phyloP scores from a whole-genome alignment of 2,329 filamentous ascomycete genomes.

The Sphaerulina musiva region DNA sequence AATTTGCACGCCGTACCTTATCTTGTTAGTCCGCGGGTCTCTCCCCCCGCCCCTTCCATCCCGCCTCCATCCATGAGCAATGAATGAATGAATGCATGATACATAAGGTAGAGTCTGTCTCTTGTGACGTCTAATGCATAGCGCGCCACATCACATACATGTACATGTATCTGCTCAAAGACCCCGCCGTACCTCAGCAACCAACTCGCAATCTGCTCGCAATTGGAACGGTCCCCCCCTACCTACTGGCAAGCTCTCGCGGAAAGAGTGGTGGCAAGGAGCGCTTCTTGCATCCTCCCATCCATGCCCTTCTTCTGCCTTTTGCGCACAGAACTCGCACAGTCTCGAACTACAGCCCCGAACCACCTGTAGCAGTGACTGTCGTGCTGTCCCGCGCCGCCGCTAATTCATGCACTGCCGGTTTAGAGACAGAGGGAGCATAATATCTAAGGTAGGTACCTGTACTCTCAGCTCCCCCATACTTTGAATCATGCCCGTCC shows the following conservation, averaged over 20 bases:
- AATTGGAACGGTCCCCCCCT: conserved; percentile 22
- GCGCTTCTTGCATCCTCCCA: conserved; percentile 26
- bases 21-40: no score
- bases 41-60: no score
- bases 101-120: background rate
- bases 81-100: no score
- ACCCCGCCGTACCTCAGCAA: conserved; percentile 28
- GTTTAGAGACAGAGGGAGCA: conserved; percentile 41
- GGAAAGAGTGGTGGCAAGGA: background rate
- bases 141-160: background rate
- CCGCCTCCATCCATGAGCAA: no score
- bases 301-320: conserved; percentile 19
- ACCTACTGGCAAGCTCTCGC: conserved; percentile 9
- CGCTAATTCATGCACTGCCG: conserved; percentile 35
- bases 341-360: conserved; percentile 30
- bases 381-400: conserved; percentile 2
- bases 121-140: background rate
- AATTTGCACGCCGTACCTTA: no score
- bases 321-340: conserved; percentile 28
- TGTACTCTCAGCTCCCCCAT: conserved; percentile 12
- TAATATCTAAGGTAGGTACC: conserved; percentile 26
- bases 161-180: conserved; percentile 23
- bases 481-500: conserved; percentile 1
- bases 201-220: conserved; percentile 33
- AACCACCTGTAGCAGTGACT: conserved; percentile 8